Percentiles rank a stretch among this genome's conserved stretches.
Evolutionary conservation across 2,329 filamentous ascomycete species (phyloP).

Genomic region (Pochonia chlamydosporia): DNA sequence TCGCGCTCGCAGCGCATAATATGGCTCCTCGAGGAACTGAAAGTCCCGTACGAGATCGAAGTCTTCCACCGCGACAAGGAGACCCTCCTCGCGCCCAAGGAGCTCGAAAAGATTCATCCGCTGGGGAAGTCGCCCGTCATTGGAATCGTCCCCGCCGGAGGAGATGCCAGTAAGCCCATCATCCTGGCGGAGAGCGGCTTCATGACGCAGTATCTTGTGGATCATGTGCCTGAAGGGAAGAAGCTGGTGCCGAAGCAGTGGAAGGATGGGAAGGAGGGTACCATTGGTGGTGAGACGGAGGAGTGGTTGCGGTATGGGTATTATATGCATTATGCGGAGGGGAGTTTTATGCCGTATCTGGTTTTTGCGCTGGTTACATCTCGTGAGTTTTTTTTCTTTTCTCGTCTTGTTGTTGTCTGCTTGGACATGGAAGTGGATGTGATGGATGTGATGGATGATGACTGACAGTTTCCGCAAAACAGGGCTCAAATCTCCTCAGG

Average conservation of each 20-base stretch:
- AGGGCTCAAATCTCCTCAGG: constrained; percentile 37
- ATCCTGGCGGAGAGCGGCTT: constrained; percentile 77
- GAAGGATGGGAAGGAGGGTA: constrained; percentile 51
- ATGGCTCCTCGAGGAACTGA: constrained; percentile 81
- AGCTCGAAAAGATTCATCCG: constrained; percentile 73
- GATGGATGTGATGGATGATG: too few relatives aligned
- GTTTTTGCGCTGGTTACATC: constrained; percentile 57
- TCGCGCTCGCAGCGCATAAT: constrained; percentile 79
- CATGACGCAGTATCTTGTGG: constrained; percentile 76
- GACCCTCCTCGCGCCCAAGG: constrained; percentile 65
- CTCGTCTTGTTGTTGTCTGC: background rate
- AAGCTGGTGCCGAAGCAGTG: constrained; percentile 47
- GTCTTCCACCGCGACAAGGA: constrained; percentile 63
- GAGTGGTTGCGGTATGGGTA: constrained; percentile 57
- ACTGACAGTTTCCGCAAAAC: background rate
- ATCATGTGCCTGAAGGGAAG: constrained; percentile 46
- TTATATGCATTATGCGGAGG: constrained; percentile 80
- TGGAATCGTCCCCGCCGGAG: constrained; percentile 46
- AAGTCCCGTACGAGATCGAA: constrained; percentile 73
- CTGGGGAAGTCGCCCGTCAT: constrained; percentile 84
- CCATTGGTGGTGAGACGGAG: constrained; percentile 55
- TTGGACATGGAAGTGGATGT: background rate
- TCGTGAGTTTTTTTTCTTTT: constrained; percentile 30
- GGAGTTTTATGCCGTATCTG: constrained; percentile 70
- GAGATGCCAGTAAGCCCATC: constrained; percentile 32